phyloP scores from a whole-genome alignment of 2,329 filamentous ascomycete genomes.

The Ceratocystis colombiana region DNA sequence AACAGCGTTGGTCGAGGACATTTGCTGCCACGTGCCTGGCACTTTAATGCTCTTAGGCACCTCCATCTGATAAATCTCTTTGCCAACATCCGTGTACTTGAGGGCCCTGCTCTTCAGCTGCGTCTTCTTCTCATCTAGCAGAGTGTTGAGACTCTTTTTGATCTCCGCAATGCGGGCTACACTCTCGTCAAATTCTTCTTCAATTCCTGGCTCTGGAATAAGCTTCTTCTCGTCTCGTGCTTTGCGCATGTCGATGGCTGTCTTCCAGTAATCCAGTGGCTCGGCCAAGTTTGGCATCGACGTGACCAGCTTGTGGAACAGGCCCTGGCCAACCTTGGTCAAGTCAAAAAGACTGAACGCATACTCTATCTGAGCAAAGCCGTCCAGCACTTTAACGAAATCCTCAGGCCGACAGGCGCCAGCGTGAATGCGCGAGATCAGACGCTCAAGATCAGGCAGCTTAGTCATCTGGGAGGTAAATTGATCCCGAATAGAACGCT shows the following conservation, averaged over 20 bases:
- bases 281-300: constrained; percentile 76
- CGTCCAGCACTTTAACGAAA: constrained; percentile 86
- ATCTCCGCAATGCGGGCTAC: constrained; percentile 66
- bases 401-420: constrained; percentile 83
- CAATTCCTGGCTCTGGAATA: constrained; percentile 75
- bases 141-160: constrained; percentile 57
- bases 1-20: constrained; percentile 83
- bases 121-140: constrained; percentile 61
- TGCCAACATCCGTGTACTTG: constrained; percentile 76
- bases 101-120: constrained; percentile 65
- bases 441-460: constrained; percentile 84
- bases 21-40: constrained; percentile 83
- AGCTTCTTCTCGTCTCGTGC: constrained; percentile 72
- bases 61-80: constrained; percentile 95
- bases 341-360: constrained; percentile 70
- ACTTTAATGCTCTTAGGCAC: constrained; percentile 77
- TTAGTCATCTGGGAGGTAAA: constrained; percentile 82
- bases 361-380: constrained; percentile 96
- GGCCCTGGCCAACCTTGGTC: constrained; percentile 65
- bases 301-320: constrained; percentile 72
- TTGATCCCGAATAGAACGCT: constrained; percentile 68
- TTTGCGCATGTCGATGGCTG: constrained; percentile 74
- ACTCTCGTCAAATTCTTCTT: constrained; percentile 84
- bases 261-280: constrained; percentile 74
- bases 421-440: constrained; percentile 90